Evolutionary conservation across 371 early-diverging fungal genomes (phyloP).

Genomic region (Lichtheimia hyalospora): DNA sequence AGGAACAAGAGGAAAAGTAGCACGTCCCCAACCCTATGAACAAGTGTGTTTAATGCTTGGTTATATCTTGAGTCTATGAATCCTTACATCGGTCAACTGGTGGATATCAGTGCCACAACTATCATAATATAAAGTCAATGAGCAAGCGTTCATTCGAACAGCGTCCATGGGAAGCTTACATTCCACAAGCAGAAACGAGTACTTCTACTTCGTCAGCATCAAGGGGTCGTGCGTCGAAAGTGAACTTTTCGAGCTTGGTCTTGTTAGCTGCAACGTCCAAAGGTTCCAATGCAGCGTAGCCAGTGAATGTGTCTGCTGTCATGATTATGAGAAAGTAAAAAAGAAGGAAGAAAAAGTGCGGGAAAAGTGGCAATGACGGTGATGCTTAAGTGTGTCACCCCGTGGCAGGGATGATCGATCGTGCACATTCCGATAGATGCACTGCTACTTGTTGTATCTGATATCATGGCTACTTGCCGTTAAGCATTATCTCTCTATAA

Average conservation of each 20-base stretch:
- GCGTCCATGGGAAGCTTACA: conserved; percentile 25
- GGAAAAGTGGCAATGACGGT: too few relatives aligned
- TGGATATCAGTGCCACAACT: conserved; percentile 58
- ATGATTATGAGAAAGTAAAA: not conserved
- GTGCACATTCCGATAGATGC: too few relatives aligned
- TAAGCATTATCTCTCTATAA: too few relatives aligned
- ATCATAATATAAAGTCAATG: not conserved
- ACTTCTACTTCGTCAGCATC: conserved; percentile 61
- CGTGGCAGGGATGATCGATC: too few relatives aligned
- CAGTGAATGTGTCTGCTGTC: conserved; percentile 24
- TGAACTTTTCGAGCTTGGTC: conserved; percentile 28
- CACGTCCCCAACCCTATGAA: conserved; percentile 43
- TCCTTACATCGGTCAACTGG: conserved; percentile 33
- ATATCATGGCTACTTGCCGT: too few relatives aligned
- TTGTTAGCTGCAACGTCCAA: conserved; percentile 19
- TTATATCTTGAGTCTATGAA: conserved; percentile 2
- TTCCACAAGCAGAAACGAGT: conserved; percentile 59
- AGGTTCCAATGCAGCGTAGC: conserved; percentile 38
- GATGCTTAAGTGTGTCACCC: too few relatives aligned
- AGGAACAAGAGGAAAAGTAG: conserved; percentile 58
- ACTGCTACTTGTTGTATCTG: too few relatives aligned
- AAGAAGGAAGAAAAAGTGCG: too few relatives aligned
- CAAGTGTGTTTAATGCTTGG: not conserved
- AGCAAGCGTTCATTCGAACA: not conserved
- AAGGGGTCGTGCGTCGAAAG: conserved; percentile 45